These are phyloP conservation scores for Solanum chacoense DNA, from an alignment of 305 asterid species.

Conservation along the genomic window DNA sequence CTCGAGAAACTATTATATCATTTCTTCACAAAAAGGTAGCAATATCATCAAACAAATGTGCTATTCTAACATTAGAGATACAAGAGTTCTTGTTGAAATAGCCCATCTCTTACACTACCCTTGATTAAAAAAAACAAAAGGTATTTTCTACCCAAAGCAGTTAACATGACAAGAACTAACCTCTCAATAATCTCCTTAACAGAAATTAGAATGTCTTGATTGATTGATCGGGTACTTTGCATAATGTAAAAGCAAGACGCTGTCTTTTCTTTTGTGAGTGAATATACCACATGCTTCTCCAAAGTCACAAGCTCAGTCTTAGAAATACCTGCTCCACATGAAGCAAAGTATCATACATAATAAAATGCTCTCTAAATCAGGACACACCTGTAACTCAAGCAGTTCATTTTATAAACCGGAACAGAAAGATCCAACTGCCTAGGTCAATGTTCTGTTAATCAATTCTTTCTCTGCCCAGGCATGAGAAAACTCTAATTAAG, in stretches of 20 bases:
- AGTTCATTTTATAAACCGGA: background rate
- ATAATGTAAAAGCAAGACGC: slow-evolving; percentile 24
- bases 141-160: background rate
- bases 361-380: background rate
- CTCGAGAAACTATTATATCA: background rate
- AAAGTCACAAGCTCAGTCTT: slow-evolving; percentile 18
- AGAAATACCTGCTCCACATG: slow-evolving; percentile 20
- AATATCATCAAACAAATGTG: background rate
- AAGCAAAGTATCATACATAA: background rate
- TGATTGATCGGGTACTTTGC: slow-evolving; percentile 12
- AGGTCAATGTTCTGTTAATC: background rate
- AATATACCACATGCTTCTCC: slow-evolving; percentile 26
- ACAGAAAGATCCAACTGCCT: background rate
- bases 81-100: background rate
- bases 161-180: slow-evolving; percentile 7
- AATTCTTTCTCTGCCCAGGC: background rate
- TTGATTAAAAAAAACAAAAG: background rate
- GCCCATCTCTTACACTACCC: background rate
- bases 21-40: background rate
- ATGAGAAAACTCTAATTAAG: background rate
- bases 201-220: slow-evolving; percentile 7
- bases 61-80: background rate
- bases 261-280: slow-evolving; percentile 23
- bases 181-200: slow-evolving; percentile 19
- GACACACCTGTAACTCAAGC: background rate